Evolutionary conservation across 2,329 filamentous ascomycete genomes (phyloP).

Genomic region (Aureobasidium sp.): DNA sequence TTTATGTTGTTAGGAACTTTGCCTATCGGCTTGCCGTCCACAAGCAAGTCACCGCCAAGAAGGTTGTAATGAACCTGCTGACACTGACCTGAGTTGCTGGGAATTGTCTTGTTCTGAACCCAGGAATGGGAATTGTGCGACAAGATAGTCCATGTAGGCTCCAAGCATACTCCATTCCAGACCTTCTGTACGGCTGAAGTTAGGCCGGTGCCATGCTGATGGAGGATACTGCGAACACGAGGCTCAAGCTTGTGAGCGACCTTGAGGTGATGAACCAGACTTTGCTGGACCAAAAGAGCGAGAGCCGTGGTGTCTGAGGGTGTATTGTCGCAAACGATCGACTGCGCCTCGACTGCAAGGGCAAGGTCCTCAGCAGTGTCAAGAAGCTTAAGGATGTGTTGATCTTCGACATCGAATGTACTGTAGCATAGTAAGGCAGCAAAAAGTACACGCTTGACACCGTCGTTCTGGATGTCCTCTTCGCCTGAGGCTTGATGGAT

Average conservation of each 20-base stretch:
- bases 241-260: slow-evolving; percentile 25
- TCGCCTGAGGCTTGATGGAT: slow-evolving; percentile 25
- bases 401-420: slow-evolving; percentile 32
- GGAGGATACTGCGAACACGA: background rate
- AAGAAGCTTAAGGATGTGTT: slow-evolving; percentile 16
- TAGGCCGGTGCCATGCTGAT: background rate
- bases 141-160: background rate
- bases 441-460: slow-evolving; percentile 28
- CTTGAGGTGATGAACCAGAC: slow-evolving; percentile 41
- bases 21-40: slow-evolving; percentile 41
- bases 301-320: slow-evolving; percentile 30
- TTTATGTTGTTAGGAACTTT: slow-evolving; percentile 47
- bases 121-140: background rate
- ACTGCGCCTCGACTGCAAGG: slow-evolving; percentile 32
- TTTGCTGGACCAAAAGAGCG: slow-evolving; percentile 26
- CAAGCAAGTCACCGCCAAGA: slow-evolving; percentile 39
- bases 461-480: background rate
- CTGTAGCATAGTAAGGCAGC: slow-evolving; percentile 48
- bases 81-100: background rate
- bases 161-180: background rate
- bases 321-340: slow-evolving; percentile 41
- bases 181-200: background rate
- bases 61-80: slow-evolving; percentile 32
- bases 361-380: slow-evolving; percentile 16
- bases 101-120: background rate